A percentile compares a stretch with the other conserved stretches of the same genome.
phyloP scores from a whole-genome alignment of 495 filamentous ascomycete species.

The Bathelium albidoporum region DNA sequence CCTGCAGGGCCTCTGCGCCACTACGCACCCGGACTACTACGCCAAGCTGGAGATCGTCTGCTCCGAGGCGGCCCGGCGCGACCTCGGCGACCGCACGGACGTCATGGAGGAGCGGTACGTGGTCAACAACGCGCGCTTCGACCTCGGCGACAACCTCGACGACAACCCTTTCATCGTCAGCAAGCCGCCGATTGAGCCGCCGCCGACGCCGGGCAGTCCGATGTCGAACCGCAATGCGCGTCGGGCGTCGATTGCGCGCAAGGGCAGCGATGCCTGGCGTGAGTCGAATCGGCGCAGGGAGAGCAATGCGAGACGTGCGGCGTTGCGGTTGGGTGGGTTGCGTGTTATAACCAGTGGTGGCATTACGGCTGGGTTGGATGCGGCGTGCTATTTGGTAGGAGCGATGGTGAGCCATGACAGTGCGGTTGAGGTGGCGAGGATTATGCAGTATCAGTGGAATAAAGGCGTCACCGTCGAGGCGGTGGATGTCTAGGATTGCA shows the following conservation, averaged over 20 bases:
- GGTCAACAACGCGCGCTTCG: constrained; percentile 70
- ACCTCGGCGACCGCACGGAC: constrained; percentile 56
- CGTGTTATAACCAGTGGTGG: constrained; percentile 69
- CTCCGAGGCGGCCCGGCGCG: constrained; percentile 30
- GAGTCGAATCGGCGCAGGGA: constrained; percentile 53
- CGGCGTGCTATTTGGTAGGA: constrained; percentile 65
- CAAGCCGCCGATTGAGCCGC: constrained; percentile 14
- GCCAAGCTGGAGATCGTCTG: constrained; percentile 55
- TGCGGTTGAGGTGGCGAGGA: constrained; percentile 55
- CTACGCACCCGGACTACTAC: constrained; percentile 35
- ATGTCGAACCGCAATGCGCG: constrained; percentile 41
- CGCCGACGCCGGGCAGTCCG: constrained; percentile 37
- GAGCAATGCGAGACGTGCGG: constrained; percentile 54
- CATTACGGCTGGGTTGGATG: constrained; percentile 67
- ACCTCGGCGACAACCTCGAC: constrained; percentile 58
- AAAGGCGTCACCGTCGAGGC: constrained; percentile 61
- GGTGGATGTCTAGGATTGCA: constrained; percentile 54
- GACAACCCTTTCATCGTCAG: constrained; percentile 61
- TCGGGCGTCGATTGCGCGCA: constrained; percentile 53
- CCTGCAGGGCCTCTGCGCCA: constrained; percentile 58
- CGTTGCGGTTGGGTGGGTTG: constrained; percentile 57
- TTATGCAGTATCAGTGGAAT: constrained; percentile 63
- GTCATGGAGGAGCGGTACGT: constrained; percentile 70
- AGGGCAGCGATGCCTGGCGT: constrained; percentile 64
- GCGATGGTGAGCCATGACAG: constrained; percentile 57